Base-by-base conservation (phyloP, 305 asterid species). In the Nicotiana rustica region DNA sequence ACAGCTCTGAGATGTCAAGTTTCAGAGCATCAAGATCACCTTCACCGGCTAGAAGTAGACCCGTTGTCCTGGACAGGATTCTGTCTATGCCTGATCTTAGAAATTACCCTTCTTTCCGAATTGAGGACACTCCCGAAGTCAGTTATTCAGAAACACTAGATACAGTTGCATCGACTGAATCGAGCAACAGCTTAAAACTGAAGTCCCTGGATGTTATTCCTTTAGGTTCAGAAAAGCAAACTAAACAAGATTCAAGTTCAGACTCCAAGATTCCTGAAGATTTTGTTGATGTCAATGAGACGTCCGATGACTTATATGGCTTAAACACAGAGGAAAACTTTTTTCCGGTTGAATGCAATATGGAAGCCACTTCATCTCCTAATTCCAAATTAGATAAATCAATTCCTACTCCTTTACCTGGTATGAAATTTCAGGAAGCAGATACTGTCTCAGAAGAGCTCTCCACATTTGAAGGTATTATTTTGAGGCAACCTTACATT, bases 11-110 rank as follows among this genome's bases (percentile, higher is more conserved):
- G 44, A 83, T 73, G 47, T 71, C 86, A 4, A 86, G 83, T 83
- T 76, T 78, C 81, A 86, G 67, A 85, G 67, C 85, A 49, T 79
- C 61, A 1, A 82, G 57, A 82, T 49, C 81, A 1, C 78, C 83
- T 21, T 81, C 89, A 10, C 84, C 88, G 33, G 17, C 47, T 61
- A 78, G 55, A 6, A 84, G 80, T 10, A 85, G 64, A 13, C 83
- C 62, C 7, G 83, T 87, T 36, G 25, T 35, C 19, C 77, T 93
- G 59, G 88, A 64, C 13, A 94, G 97, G 89, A 91, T 92, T 79
- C 92, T 85, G 70, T 94, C 99, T 2, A 86, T 91, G 60, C 98
- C 96, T 36, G 93, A 93, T 85, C 91, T 96, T 41, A 91, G 96
- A 82, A 82, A 91, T 6, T 87, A 87, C 81, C 83, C 92, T 4